phyloP scores from a whole-genome alignment of 202 grass and related monocot genomes.

The Setaria viridis region DNA sequence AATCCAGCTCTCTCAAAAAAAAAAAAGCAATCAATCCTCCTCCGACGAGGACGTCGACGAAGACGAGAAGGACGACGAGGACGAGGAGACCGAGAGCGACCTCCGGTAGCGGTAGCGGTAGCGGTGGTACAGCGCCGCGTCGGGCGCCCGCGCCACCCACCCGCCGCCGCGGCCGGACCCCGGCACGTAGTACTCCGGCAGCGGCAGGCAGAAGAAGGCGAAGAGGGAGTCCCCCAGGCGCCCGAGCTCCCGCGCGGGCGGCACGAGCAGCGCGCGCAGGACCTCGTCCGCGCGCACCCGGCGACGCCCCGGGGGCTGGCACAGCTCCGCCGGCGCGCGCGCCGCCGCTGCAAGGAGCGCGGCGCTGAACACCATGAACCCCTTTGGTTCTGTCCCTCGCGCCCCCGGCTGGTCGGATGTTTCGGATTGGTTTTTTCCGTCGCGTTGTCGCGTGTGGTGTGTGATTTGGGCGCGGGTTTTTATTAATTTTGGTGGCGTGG shows the following conservation, averaged over 20 bases:
- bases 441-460: neutral
- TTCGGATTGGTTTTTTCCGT: neutral
- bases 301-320: conserved; percentile 42
- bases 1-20: neutral
- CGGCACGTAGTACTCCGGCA: conserved; percentile 52
- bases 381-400: too few relatives aligned
- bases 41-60: neutral
- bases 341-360: conserved; percentile 44
- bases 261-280: conserved; percentile 49
- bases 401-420: neutral
- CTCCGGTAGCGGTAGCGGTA: conserved; percentile 43
- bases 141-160: conserved; percentile 31
- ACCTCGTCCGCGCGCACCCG: conserved; percentile 58
- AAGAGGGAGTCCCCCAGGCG: conserved; percentile 49
- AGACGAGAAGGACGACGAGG: neutral
- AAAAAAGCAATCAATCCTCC: neutral
- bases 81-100: conserved; percentile 37
- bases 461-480: neutral
- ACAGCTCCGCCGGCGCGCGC: conserved; percentile 52
- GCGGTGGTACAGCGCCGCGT: conserved; percentile 1
- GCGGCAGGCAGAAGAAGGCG: conserved; percentile 64
- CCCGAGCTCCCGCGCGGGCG: conserved; percentile 46
- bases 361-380: conserved; percentile 55
- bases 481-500: neutral
- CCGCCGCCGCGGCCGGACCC: conserved; percentile 44